Evolutionary conservation across 495 filamentous ascomycete species (phyloP), one percentile per base, ranked within the genome.

Genomic region (Hypomontagnella monticulosa): DNA sequence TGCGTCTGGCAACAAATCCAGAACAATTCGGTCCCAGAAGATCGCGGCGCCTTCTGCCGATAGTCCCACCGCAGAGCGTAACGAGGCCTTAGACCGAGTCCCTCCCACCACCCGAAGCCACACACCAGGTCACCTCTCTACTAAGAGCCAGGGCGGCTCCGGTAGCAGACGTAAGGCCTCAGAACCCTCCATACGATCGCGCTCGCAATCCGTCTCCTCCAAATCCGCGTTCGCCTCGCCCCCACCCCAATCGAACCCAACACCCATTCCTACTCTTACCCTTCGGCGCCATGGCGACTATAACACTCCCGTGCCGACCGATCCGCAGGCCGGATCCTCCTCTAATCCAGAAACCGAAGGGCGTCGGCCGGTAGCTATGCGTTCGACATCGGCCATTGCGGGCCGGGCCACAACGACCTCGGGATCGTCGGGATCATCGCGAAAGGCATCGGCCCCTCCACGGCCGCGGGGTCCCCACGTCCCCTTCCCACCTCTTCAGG

Each of bases 311-410:
- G 27, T 52, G 30, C 52, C 51, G 4, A 46, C 51, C 7, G 78
- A 79, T 40, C 64, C 78, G 42, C 79, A 76, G 58, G 78, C 81
- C 57, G 80, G 78, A 52, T 80, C 81, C 7, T 76, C 80, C 43
- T 72, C 76, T 2, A 58, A 61, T 16, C 74, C 71, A 61, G 72
- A 74, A 8, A 58, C 66, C 52, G 70, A 64, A 15, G 59, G 61
- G 5, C 73, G 74, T 16, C 73, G 78, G 7, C 75, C 78, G 18
- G 50, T 67, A 12, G 76, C 67, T 3, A 69, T 84, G 44, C 78
- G 82, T 44, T 83, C 83, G 33, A 83, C 83, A 4, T 84, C 82
- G 0, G 83, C 82, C 57, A 84, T 84, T 47, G 80, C 80, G 11
- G 53, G 76, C 38, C 78, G 79, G 47, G 65, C 79, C 0, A 74